Evolutionary conservation across 2,329 filamentous ascomycete species (phyloP).

Genomic region (Fusarium palustre): DNA sequence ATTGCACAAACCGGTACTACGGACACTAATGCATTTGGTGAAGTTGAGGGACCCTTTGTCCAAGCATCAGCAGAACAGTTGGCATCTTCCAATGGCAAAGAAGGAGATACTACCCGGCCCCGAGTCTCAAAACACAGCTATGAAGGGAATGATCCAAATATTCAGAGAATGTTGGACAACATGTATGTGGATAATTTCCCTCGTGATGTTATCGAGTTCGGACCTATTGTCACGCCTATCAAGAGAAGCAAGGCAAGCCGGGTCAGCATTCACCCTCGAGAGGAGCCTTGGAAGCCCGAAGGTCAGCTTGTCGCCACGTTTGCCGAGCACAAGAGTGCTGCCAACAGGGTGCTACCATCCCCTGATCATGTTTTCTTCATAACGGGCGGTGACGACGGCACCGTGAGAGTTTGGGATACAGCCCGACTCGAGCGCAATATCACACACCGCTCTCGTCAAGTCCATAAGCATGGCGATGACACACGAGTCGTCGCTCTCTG

Average conservation of each 20-base stretch:
- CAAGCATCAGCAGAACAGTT: slow-evolving; percentile 47
- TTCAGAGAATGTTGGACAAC: slow-evolving; percentile 80
- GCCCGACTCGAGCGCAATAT: slow-evolving; percentile 91
- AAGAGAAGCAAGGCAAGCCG: slow-evolving; percentile 66
- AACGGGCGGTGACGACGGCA: slow-evolving; percentile 91
- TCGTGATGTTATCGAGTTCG: slow-evolving; percentile 76
- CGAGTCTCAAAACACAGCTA: slow-evolving; percentile 81
- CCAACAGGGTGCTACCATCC: slow-evolving; percentile 84
- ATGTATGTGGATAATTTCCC: slow-evolving; percentile 83
- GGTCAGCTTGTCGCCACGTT: slow-evolving; percentile 89
- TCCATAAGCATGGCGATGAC: slow-evolving; percentile 78
- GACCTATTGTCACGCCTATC: slow-evolving; percentile 80
- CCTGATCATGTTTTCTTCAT: slow-evolving; percentile 96
- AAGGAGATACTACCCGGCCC: slow-evolving; percentile 51
- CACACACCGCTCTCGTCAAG: slow-evolving; percentile 86
- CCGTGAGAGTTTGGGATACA: slow-evolving; percentile 93
- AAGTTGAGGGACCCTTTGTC: slow-evolving; percentile 68
- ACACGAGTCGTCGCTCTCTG: slow-evolving; percentile 83
- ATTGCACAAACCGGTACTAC: slow-evolving; percentile 69
- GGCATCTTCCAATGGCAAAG: slow-evolving; percentile 41
- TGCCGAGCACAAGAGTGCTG: slow-evolving; percentile 83
- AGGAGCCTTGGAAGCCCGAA: slow-evolving; percentile 80
- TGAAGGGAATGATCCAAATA: slow-evolving; percentile 78
- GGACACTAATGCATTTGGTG: slow-evolving; percentile 69
- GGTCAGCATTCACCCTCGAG: slow-evolving; percentile 57